phyloP scores from a whole-genome alignment of 1,139 yeast species.

The Diutina neorugosa region DNA sequence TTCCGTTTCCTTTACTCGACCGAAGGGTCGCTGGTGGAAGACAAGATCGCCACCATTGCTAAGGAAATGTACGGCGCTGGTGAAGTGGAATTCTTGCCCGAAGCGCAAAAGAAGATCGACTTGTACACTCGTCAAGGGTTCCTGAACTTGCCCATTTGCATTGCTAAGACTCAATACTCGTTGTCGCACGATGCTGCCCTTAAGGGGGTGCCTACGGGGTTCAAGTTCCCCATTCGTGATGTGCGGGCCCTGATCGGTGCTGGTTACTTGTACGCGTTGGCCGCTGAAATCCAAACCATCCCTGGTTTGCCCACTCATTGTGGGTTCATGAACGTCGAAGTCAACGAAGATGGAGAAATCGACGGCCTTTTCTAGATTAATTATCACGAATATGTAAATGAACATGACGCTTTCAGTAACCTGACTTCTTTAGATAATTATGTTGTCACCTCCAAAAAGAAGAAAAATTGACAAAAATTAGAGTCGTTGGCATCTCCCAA shows the following conservation, averaged over 20 bases:
- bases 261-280: conserved; percentile 90
- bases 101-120: conserved; percentile 76
- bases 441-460: too few species aligned
- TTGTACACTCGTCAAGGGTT: conserved; percentile 84
- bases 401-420: neutral
- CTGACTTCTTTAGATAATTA: too few species aligned
- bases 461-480: too few species aligned
- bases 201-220: conserved; percentile 93
- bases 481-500: too few species aligned
- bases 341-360: conserved; percentile 84
- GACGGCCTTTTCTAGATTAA: conserved; percentile 73
- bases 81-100: conserved; percentile 74
- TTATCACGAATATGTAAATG: neutral
- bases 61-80: conserved; percentile 91
- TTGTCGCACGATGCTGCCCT: conserved; percentile 90
- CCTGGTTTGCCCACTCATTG: conserved; percentile 96
- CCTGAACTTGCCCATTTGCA: conserved; percentile 86
- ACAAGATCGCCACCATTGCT: conserved; percentile 75
- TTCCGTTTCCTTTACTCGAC: conserved; percentile 58
- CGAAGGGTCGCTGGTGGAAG: conserved; percentile 55
- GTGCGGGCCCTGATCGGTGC: conserved; percentile 94
- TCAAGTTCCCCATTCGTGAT: conserved; percentile 89
- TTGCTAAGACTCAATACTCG: conserved; percentile 96
- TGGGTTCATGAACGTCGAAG: conserved; percentile 96
- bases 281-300: conserved; percentile 94